Conservation (phyloP, 352 stramenopile genomes). For the Phytophthora lateralis region DNA sequence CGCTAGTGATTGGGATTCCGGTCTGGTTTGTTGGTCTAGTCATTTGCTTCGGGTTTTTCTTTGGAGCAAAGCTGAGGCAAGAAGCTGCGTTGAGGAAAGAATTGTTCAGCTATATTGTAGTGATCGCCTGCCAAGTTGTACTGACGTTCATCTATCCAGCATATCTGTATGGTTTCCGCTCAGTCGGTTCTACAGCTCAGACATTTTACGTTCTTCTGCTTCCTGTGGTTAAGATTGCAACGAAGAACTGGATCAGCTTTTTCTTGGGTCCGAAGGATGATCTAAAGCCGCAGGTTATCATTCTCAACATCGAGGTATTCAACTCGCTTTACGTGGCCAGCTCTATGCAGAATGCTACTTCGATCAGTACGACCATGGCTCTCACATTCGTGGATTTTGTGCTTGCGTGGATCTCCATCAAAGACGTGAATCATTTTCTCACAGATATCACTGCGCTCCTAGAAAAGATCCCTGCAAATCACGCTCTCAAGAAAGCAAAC, state of each 20-base stretch:
- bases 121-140: conserved; percentile 41
- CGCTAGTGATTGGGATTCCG: conserved; percentile 37
- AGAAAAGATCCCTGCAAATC: conserved; percentile 12
- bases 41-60: conserved; percentile 32
- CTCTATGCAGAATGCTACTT: conserved; percentile 51
- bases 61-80: conserved; percentile 24
- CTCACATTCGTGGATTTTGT: conserved; percentile 42
- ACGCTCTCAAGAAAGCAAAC: conserved; percentile 13
- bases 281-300: conserved; percentile 47
- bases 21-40: conserved; percentile 31
- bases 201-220: conserved; percentile 39
- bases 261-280: conserved; percentile 34
- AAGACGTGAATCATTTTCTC: conserved; percentile 30
- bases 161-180: conserved; percentile 54
- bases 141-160: conserved; percentile 54
- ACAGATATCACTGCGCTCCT: conserved; percentile 8
- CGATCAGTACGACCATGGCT: conserved; percentile 30
- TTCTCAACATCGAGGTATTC: conserved; percentile 67
- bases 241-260: conserved; percentile 46
- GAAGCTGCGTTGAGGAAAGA: conserved; percentile 20
- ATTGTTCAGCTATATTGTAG: conserved; percentile 29
- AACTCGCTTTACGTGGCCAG: conserved; percentile 51
- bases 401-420: conserved; percentile 40
- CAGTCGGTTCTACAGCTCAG: conserved; percentile 24
- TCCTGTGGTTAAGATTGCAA: conserved; percentile 41